Evolutionary conservation across 768 basidiomycete species (phyloP).

Genomic region (Guyanaporus albipodus): DNA sequence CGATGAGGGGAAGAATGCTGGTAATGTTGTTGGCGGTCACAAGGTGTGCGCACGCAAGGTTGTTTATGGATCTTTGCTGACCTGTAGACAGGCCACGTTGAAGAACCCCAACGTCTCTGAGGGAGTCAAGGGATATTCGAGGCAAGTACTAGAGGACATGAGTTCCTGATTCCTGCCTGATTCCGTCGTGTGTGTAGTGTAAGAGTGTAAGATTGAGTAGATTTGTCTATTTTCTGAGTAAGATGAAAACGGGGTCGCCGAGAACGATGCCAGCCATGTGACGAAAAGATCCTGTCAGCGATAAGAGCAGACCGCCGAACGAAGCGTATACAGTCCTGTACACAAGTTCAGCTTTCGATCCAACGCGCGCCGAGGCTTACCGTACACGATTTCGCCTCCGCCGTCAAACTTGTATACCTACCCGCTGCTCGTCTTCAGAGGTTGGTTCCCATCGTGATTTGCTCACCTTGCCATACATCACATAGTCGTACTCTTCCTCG

Average conservation of each 20-base stretch:
- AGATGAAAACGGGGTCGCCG: conserved; percentile 87
- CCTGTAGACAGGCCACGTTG: conserved; percentile 12
- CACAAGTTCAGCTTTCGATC: conserved; percentile 1
- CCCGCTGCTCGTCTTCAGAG: conserved; percentile 10
- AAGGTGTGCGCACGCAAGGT: conserved; percentile 7
- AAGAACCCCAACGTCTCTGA: conserved; percentile 23
- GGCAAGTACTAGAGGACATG: conserved; percentile 5
- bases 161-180: background rate
- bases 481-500: conserved; percentile 97
- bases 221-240: conserved; percentile 70
- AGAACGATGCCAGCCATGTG: conserved; percentile 91
- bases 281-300: conserved; percentile 86
- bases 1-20: conserved; percentile 9
- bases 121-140: conserved; percentile 24
- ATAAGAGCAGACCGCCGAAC: conserved; percentile 94
- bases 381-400: conserved; percentile 78
- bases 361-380: background rate
- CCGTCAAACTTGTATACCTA: conserved; percentile 98
- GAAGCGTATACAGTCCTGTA: conserved; percentile 91
- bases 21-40: conserved; percentile 22
- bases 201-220: conserved; percentile 7
- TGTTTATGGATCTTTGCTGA: background rate
- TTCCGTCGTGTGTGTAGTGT: background rate
- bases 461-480: conserved; percentile 94
- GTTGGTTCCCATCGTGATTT: background rate